phyloP scores from a whole-genome alignment of 129 eudicot species.

The carrot (Daucus carota) region DNA sequence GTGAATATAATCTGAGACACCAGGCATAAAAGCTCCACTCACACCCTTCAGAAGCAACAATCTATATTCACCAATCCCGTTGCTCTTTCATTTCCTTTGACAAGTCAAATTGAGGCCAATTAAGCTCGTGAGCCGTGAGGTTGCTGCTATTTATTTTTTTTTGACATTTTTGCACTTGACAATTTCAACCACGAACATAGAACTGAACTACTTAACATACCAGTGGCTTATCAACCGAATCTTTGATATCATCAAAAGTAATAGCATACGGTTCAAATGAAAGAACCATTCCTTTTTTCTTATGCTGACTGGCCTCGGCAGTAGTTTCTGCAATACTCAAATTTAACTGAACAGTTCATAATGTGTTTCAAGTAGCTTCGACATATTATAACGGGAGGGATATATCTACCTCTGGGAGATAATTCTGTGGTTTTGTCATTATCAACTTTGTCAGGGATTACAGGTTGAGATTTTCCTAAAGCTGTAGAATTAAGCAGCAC shows the following conservation, averaged over 20 bases:
- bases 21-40: constrained; percentile 35
- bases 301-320: constrained; percentile 1
- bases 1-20: constrained; percentile 45
- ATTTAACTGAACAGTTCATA: not conserved
- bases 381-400: too few species aligned
- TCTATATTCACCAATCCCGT: constrained; percentile 23
- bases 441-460: constrained; percentile 18
- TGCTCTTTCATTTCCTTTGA: constrained; percentile 23
- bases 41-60: constrained; percentile 29
- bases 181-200: not conserved
- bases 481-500: constrained; percentile 60
- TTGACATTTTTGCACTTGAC: too few species aligned
- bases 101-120: not conserved
- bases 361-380: not conserved
- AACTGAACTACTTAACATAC: constrained; percentile 2
- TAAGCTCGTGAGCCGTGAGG: not conserved
- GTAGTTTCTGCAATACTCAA: constrained; percentile 4
- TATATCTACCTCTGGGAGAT: constrained; percentile 15
- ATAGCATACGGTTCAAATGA: constrained; percentile 63
- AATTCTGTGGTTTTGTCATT: constrained; percentile 25
- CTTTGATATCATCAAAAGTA: constrained; percentile 54
- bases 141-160: not conserved
- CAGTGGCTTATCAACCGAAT: constrained; percentile 56
- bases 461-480: constrained; percentile 46
- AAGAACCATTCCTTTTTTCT: constrained; percentile 35